Percentiles rank a stretch among this genome's conserved stretches.
phyloP scores from a whole-genome alignment of 257 asterid genomes.

The Craterostigma plantagineum region DNA sequence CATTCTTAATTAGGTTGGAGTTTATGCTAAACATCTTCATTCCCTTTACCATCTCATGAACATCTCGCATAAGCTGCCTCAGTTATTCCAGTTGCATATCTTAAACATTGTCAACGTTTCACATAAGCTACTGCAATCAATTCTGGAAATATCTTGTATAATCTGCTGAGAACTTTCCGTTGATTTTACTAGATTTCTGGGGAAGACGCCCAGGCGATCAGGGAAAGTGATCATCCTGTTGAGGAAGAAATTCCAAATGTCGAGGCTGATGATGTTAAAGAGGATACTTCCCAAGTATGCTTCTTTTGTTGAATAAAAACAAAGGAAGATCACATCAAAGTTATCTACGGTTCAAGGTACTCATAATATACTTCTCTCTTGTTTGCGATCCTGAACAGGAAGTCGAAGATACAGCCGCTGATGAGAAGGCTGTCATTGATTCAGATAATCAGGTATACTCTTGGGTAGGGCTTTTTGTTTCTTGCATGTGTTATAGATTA shows the following conservation, averaged over 20 bases:
- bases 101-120: too few relatives aligned
- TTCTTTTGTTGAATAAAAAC: slow-evolving; percentile 11
- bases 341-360: slow-evolving; percentile 6
- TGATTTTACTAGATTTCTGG: slow-evolving; percentile 27
- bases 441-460: slow-evolving; percentile 29
- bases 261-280: slow-evolving; percentile 17
- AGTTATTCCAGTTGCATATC: too few relatives aligned
- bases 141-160: too few relatives aligned
- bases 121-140: too few relatives aligned
- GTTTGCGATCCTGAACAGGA: slow-evolving; percentile 22
- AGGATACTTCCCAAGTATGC: slow-evolving; percentile 31
- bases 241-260: slow-evolving; percentile 17
- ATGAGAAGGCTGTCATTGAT: slow-evolving; percentile 21
- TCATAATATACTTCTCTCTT: slow-evolving; percentile 8
- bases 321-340: slow-evolving; percentile 1
- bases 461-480: slow-evolving; percentile 6
- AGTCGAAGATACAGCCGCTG: slow-evolving; percentile 18
- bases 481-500: too few relatives aligned
- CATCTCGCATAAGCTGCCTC: too few relatives aligned
- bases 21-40: too few relatives aligned
- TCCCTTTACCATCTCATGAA: too few relatives aligned
- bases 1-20: too few relatives aligned
- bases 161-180: slow-evolving; percentile 7
- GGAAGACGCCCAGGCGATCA: slow-evolving; percentile 26
- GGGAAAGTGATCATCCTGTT: slow-evolving; percentile 16